Evolutionary conservation across 2,329 filamentous ascomycete genomes (phyloP).

Genomic region (Fusarium sp.): DNA sequence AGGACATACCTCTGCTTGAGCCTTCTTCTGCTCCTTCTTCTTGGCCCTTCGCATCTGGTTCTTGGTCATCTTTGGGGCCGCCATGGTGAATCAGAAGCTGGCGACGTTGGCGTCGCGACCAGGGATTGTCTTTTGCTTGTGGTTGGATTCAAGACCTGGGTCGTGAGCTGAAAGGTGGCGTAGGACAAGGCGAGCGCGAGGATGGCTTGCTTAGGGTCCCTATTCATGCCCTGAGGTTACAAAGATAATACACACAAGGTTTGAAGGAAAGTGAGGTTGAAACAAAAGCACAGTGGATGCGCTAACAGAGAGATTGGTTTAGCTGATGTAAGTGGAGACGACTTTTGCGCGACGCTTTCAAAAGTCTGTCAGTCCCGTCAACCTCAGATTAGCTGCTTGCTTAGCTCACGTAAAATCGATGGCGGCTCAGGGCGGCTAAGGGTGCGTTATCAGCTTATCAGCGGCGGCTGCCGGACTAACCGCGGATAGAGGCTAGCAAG

Average conservation of each 20-base stretch:
- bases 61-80: conserved; percentile 82
- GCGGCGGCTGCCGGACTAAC: conserved; percentile 27
- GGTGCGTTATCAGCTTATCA: conserved; percentile 32
- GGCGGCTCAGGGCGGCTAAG: conserved; percentile 20
- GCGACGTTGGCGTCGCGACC: conserved; percentile 44
- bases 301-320: conserved; percentile 36
- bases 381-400: neutral
- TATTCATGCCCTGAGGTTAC: conserved; percentile 48
- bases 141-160: conserved; percentile 49
- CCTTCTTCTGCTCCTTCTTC: conserved; percentile 91
- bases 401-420: neutral
- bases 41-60: conserved; percentile 93
- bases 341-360: conserved; percentile 23
- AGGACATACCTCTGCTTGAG: conserved; percentile 63
- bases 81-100: conserved; percentile 61
- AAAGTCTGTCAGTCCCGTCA: conserved; percentile 12
- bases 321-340: conserved; percentile 28
- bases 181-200: conserved; percentile 50
- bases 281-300: conserved; percentile 22
- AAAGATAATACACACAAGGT: neutral
- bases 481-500: conserved; percentile 12
- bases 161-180: conserved; percentile 53
- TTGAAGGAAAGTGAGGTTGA: neutral
- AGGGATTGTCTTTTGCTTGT: conserved; percentile 44
- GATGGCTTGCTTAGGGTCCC: conserved; percentile 54